Evolutionary conservation across 148 eudicot species (phyloP).

Genomic region (Nepenthes gracilis): DNA sequence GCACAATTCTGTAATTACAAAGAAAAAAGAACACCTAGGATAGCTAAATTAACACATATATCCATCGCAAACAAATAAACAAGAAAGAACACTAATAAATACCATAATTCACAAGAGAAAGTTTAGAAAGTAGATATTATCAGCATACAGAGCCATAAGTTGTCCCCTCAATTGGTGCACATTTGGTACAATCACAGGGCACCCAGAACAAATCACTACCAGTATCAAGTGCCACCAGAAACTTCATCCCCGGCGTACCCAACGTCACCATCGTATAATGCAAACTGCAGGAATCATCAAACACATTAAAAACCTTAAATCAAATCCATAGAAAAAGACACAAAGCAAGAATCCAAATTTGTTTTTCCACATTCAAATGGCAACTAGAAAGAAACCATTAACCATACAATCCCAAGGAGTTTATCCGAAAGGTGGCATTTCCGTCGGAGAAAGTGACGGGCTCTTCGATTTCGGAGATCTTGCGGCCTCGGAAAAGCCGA

Average conservation of each 20-base stretch:
- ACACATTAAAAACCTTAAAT: constrained; percentile 3
- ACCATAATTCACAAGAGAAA: not conserved
- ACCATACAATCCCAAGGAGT: constrained; percentile 74
- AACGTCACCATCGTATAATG: constrained; percentile 81
- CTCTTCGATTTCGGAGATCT: constrained; percentile 33
- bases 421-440: constrained; percentile 61
- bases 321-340: not conserved
- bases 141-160: constrained; percentile 53
- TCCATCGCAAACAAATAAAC: not conserved
- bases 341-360: constrained; percentile 3
- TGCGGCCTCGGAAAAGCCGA: constrained; percentile 38
- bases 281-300: constrained; percentile 36
- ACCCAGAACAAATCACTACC: constrained; percentile 98
- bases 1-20: too few relatives aligned
- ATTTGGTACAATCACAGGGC: constrained; percentile 72
- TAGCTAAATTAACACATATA: too few relatives aligned
- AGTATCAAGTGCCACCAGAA: constrained; percentile 92
- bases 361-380: not conserved
- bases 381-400: constrained; percentile 1
- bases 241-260: constrained; percentile 83
- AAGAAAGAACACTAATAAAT: not conserved
- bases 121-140: too few relatives aligned
- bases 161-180: constrained; percentile 55
- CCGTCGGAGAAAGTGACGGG: constrained; percentile 69
- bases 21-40: too few relatives aligned